Evolutionary conservation across 164 flowering plant genomes (phyloP), one percentile per base, ranked within the genome.

Genomic region (Cinnamomum micranthum): DNA sequence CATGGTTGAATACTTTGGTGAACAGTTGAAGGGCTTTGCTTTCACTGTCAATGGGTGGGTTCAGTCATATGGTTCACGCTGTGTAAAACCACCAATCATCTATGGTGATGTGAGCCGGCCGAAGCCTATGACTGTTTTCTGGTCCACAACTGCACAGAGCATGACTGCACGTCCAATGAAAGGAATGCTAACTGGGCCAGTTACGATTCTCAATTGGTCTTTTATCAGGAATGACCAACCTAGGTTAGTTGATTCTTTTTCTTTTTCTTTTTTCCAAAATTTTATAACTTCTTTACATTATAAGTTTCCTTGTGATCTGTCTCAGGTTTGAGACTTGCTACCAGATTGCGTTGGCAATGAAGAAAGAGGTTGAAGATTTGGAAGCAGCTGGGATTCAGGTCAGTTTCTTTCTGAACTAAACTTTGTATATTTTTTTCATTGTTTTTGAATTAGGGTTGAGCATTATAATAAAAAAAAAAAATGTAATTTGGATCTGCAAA

Each of bases 101-200:
- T 81, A 77, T 27, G 83, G 83, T 52, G 83, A 81, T 77, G 80
- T 81, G 73, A 81, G 80, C 74, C 75, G 80, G 15, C 78, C 78
- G 27, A 79, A 79, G 15, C 67, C 81, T 6, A 76, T 79, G 81
- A 75, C 81, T 33, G 76, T 79, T 35, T 79, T 79, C 70, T 79
- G 81, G 81, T 79, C 81, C 55, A 68, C 70, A 19, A 58, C 63
- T 62, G 78, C 81, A 33, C 81, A 79, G 66, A 76, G 78, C 74
- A 79, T 76, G 76, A 79, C 81, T 24, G 50, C 81, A 31, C 78
- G 78, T 41, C 81, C 81, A 52, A 76, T 79, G 81, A 79, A 71
- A 2, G 93, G 93, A 75, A 88, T 90, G 93, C 91, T 90, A 65
- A 90, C 93, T 9, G 93, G 91, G 67, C 93, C 93, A 11, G 93